Evolutionary conservation across 1,284 basidiomycete species (phyloP).

Genomic region (Apiotrichum montevideense): DNA sequence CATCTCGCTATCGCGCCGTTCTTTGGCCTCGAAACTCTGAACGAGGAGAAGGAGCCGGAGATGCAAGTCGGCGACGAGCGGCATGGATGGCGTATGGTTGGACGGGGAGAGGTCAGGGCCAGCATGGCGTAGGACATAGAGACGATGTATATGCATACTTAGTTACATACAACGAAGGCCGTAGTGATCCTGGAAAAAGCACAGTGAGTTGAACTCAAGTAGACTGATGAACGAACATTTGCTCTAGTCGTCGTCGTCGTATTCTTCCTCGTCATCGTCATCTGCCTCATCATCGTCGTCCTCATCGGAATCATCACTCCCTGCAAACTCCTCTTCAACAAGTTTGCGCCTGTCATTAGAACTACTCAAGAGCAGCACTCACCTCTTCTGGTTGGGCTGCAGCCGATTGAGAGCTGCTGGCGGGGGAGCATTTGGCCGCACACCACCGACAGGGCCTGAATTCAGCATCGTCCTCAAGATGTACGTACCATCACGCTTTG

Average conservation of each 20-base stretch:
- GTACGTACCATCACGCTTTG: slow-evolving; percentile 4
- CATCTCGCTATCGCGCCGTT: slow-evolving; percentile 64
- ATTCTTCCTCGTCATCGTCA: slow-evolving; percentile 3
- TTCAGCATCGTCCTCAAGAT: background rate
- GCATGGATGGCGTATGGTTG: slow-evolving; percentile 40
- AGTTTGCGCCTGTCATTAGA: slow-evolving; percentile 12
- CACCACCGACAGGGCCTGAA: background rate
- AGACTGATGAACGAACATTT: too few relatives aligned
- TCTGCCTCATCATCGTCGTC: slow-evolving; percentile 6
- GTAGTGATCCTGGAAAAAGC: too few relatives aligned
- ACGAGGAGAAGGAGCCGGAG: slow-evolving; percentile 14
- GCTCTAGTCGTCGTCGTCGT: background rate
- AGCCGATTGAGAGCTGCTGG: slow-evolving; percentile 11
- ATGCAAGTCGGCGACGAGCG: slow-evolving; percentile 33
- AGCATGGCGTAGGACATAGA: slow-evolving; percentile 1
- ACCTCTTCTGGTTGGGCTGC: slow-evolving; percentile 16
- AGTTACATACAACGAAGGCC: too few relatives aligned
- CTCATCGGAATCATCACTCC: slow-evolving; percentile 9
- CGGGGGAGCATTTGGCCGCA: slow-evolving; percentile 2
- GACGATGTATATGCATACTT: background rate
- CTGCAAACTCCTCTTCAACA: slow-evolving; percentile 14
- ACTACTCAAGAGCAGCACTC: background rate
- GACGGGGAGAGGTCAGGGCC: slow-evolving; percentile 38
- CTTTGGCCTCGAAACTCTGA: slow-evolving; percentile 28
- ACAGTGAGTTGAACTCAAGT: too few relatives aligned